Evolutionary conservation across 2,329 filamentous ascomycete species (phyloP).

Genomic region (Aschersonia sp.): DNA sequence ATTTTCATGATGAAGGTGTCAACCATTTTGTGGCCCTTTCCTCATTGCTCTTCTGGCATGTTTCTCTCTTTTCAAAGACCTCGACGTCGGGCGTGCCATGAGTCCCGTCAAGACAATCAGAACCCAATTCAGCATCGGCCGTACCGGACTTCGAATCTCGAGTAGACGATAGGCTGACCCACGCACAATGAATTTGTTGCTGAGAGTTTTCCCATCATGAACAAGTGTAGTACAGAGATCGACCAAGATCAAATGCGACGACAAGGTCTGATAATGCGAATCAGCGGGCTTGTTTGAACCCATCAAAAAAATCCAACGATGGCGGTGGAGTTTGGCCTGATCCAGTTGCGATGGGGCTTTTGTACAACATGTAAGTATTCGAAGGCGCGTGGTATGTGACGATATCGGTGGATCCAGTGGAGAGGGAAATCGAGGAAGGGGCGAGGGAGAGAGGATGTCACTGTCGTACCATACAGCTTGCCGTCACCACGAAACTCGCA

Average conservation of each 20-base stretch:
- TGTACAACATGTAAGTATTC: slow-evolving; percentile 52
- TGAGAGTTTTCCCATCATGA: slow-evolving; percentile 87
- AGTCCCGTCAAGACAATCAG: slow-evolving; percentile 76
- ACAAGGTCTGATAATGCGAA: no score
- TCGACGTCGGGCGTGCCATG: slow-evolving; percentile 78
- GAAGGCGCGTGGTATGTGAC: slow-evolving; percentile 67
- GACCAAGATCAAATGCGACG: slow-evolving; percentile 74
- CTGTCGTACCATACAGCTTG: slow-evolving; percentile 72
- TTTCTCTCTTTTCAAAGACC: slow-evolving; percentile 76
- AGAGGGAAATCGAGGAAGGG: slow-evolving; percentile 81
- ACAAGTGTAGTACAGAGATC: slow-evolving; percentile 97
- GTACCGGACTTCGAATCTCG: slow-evolving; percentile 51
- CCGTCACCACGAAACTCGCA: slow-evolving; percentile 64
- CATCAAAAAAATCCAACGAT: slow-evolving; percentile 92
- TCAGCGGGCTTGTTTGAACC: slow-evolving; percentile 51
- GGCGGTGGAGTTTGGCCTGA: slow-evolving; percentile 90
- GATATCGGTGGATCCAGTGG: slow-evolving; percentile 79
- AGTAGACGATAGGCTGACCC: slow-evolving; percentile 86
- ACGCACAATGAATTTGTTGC: slow-evolving; percentile 83
- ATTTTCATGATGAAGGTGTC: slow-evolving; percentile 65
- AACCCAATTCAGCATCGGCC: slow-evolving; percentile 67
- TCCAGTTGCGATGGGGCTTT: slow-evolving; percentile 99
- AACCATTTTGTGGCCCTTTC: slow-evolving; percentile 61
- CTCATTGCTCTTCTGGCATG: slow-evolving; percentile 70
- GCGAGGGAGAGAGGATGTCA: slow-evolving; percentile 81